These are phyloP conservation scores for Sporothrix inflata DNA, from an alignment of 2,329 filamentous ascomycete genomes.

Conservation along the genomic window DNA sequence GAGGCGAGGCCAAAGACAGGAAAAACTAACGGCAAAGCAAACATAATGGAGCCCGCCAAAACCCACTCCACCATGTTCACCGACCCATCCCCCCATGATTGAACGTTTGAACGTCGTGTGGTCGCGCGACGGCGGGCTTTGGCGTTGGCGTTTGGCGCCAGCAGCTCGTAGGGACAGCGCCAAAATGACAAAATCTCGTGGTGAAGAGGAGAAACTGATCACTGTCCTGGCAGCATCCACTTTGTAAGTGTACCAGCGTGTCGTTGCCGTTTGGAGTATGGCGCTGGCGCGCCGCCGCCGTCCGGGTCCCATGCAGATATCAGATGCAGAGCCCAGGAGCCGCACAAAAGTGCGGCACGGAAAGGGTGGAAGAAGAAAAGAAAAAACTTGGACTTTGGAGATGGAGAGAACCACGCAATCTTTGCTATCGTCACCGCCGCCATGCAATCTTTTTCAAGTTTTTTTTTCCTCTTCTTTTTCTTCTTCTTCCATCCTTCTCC, in stretches of 20 bases:
- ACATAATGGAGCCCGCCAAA: background rate
- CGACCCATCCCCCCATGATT: background rate
- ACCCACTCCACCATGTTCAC: background rate
- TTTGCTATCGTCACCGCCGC: background rate
- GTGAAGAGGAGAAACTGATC: background rate
- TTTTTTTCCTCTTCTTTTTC: background rate
- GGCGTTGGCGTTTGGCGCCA: background rate
- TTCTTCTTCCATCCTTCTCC: background rate
- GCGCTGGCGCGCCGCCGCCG: constrained; percentile 1
- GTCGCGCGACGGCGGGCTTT: too few species aligned
- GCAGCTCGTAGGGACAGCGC: background rate
- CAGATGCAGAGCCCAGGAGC: constrained; percentile 12
- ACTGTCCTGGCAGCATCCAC: background rate
- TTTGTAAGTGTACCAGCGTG: background rate
- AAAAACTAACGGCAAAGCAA: background rate
- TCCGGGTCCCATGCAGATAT: background rate
- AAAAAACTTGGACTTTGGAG: background rate
- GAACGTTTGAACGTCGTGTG: too few species aligned
- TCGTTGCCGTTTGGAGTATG: constrained; percentile 11
- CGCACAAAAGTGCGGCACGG: background rate
- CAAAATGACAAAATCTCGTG: background rate
- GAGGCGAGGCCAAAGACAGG: background rate
- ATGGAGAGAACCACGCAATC: background rate
- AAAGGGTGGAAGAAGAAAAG: background rate
- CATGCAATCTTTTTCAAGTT: background rate